A percentile compares a stretch with the other conserved stretches of the same genome.
Conservation (phyloP, 2,329 filamentous ascomycete species). For the Fusarium albidum region DNA sequence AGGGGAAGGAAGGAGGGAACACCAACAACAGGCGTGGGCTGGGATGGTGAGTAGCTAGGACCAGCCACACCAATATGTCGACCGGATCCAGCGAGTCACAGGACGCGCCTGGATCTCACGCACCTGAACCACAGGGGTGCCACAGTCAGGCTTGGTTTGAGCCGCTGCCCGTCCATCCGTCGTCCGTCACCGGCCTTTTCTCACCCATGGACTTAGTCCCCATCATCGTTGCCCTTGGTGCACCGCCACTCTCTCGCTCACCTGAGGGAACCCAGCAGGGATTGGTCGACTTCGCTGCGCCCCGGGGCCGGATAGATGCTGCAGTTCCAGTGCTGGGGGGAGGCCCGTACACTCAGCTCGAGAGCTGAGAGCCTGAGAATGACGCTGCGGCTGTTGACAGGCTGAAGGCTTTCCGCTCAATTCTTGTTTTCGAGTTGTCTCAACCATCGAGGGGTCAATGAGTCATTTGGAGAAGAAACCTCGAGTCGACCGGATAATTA, state of each 20-base stretch:
- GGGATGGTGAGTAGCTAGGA: constrained; percentile 24
- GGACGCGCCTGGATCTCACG: constrained; percentile 20
- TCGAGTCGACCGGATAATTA: too few species aligned
- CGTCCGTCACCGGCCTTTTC: too few species aligned
- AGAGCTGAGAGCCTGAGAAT: constrained; percentile 19
- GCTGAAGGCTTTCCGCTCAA: constrained; percentile 1
- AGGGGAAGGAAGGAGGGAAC: constrained; percentile 7
- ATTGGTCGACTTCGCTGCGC: constrained; percentile 27
- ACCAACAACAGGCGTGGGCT: constrained; percentile 29
- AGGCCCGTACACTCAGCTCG: constrained; percentile 23
- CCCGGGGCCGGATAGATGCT: constrained; percentile 2
- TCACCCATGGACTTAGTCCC: not conserved
- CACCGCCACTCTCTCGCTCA: constrained; percentile 35
- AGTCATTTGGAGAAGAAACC: not conserved
- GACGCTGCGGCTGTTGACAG: constrained; percentile 15
- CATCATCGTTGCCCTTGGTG: constrained; percentile 9
- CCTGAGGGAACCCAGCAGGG: constrained; percentile 34
- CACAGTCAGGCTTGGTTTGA: constrained; percentile 13
- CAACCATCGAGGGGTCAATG: not conserved
- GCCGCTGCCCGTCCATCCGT: not conserved
- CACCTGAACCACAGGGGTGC: constrained; percentile 26
- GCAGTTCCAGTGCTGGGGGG: constrained; percentile 3
- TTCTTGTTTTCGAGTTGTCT: constrained; percentile 2
- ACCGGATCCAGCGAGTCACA: constrained; percentile 17
- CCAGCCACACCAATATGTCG: constrained; percentile 33